phyloP scores from a whole-genome alignment of 2,329 filamentous ascomycete genomes.

The Cadophora sp. region DNA sequence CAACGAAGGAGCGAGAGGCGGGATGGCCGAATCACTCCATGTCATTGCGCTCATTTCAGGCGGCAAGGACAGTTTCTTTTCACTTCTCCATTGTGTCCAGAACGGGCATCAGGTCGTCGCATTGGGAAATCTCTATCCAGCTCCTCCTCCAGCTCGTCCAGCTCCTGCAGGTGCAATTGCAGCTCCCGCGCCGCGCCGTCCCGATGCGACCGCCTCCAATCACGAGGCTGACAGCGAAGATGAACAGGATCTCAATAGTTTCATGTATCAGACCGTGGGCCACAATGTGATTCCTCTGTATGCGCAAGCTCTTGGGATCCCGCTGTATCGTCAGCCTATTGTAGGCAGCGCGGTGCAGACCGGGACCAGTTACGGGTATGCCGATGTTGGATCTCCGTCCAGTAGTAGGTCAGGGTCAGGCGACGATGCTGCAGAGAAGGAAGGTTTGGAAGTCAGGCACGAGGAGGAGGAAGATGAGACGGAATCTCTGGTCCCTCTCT shows the following conservation, averaged over 20 bases:
- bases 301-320: conserved; percentile 76
- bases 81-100: conserved; percentile 84
- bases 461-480: conserved; percentile 72
- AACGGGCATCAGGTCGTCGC: conserved; percentile 88
- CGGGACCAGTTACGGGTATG: conserved; percentile 69
- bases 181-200: conserved; percentile 10
- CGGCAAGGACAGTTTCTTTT: conserved; percentile 97
- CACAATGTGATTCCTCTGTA: conserved; percentile 88
- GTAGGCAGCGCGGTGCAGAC: conserved; percentile 73
- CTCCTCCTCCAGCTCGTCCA: conserved; percentile 54
- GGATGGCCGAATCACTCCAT: conserved; percentile 62
- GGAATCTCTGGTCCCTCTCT: conserved; percentile 80
- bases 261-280: conserved; percentile 99
- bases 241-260: conserved; percentile 83
- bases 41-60: conserved; percentile 95
- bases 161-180: not conserved
- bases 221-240: conserved; percentile 44
- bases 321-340: conserved; percentile 84
- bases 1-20: conserved; percentile 11
- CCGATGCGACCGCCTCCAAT: conserved; percentile 13
- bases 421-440: not conserved
- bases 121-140: conserved; percentile 84
- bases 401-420: not conserved
- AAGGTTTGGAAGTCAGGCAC: conserved; percentile 27
- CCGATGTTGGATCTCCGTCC: not conserved